Evolutionary conservation across 108 stramenopile genomes (phyloP), one percentile per base, ranked within the genome.

Genomic region (Skeletonema grethae): DNA sequence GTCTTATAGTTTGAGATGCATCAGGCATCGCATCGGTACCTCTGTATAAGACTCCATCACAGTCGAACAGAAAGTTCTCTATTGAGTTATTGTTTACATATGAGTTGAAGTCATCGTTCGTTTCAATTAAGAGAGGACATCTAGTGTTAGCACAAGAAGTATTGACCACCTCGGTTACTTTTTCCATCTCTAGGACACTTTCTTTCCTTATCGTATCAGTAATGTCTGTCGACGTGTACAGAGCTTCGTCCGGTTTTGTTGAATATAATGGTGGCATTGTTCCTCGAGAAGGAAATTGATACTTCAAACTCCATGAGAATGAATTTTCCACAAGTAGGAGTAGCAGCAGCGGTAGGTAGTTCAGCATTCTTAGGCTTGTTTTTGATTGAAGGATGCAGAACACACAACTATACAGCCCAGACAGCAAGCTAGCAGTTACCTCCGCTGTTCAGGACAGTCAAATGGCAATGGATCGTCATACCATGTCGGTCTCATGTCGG

Each of bases 1-100:
- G 56, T 70, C 75, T 45, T n/a, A 92, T 70, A 41, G 88, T 75
- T 61, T 85, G 72, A 5, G 83, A 55, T 9, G 90, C 87, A 18
- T 72, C 81, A 20, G 93, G 91, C 61, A 87, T 84, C 22, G 76
- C 71, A 67, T 88, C 83, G 7, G 72, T 67, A 0, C 90, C 88
- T 67, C 92, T 77, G 72, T 92, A 96, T 35, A 96, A 66, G 3
- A 93, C 92, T 22, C 95, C 95, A 56, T 96, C 95, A 67, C 92
- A 93, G 75, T 96, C 95, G 61, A 96, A 91, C 38, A 96, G 63
- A 61, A 91, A 82, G 18, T 84, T 81, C 24, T 89, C 81, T 22
- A 92, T 80, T 38, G 85, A 50, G 24, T 84, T 71, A 5, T 72
- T 25, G 5, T 85, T 55, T 63, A 70, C 78, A 5, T 61, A 57